Conservation (phyloP, 164 flowering plant species). For the Stephania japonica region DNA sequence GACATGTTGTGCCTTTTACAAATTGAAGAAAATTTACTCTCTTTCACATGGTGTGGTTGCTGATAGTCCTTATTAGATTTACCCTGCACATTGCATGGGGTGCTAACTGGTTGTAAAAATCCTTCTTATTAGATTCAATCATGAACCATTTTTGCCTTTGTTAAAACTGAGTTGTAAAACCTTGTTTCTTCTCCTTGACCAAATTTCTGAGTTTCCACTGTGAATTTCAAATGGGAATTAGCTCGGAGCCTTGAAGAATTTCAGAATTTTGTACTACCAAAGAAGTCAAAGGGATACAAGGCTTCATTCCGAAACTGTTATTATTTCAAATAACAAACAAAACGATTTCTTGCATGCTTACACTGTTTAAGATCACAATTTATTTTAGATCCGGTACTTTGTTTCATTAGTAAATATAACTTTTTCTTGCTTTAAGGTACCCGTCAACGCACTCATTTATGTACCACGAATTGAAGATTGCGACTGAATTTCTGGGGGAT, state of each 20-base stretch:
- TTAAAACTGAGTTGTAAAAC: neutral
- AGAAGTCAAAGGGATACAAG: neutral
- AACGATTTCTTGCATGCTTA: neutral
- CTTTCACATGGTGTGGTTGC: too few relatives aligned
- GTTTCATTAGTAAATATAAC: neutral
- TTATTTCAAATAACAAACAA: neutral
- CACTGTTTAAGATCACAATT: neutral
- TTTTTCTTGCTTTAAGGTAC: constrained; percentile 49
- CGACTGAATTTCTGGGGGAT: constrained; percentile 59
- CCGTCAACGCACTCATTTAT: constrained; percentile 83
- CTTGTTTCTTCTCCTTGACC: neutral
- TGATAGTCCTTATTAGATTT: too few relatives aligned
- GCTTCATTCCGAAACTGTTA: neutral
- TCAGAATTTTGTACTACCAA: neutral
- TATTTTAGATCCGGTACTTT: neutral
- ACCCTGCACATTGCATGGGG: too few relatives aligned
- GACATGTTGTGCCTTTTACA: neutral
- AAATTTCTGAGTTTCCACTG: neutral
- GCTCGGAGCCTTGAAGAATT: too few relatives aligned
- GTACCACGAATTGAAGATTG: constrained; percentile 57
- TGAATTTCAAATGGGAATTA: neutral
- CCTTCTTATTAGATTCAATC: neutral
- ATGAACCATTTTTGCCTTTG: neutral
- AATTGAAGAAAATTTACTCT: neutral
- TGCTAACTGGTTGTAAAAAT: neutral